A percentile compares a stretch with the other conserved stretches of the same genome.
These are phyloP conservation scores for Tricholoma furcatifolium DNA, from an alignment of 768 basidiomycete species.

Conservation along the genomic window DNA sequence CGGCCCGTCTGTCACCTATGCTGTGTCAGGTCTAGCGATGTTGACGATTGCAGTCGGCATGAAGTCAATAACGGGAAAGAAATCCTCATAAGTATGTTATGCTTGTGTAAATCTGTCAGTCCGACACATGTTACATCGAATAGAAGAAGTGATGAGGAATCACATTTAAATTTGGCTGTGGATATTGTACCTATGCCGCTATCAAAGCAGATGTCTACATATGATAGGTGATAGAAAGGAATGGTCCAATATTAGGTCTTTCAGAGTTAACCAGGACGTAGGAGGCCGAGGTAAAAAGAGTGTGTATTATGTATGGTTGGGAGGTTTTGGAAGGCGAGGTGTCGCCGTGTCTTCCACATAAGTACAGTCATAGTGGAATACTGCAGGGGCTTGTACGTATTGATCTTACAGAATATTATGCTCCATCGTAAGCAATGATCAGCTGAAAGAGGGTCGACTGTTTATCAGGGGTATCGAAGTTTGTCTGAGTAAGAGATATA, in stretches of 20 bases:
- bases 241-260: constrained; percentile 1
- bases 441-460: neutral
- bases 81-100: constrained; percentile 23
- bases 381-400: neutral
- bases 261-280: neutral
- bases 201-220: constrained; percentile 15
- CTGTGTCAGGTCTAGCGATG: constrained; percentile 64
- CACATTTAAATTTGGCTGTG: constrained; percentile 4
- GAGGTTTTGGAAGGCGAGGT: neutral
- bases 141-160: neutral
- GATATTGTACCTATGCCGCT: constrained; percentile 10
- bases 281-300: neutral
- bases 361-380: neutral
- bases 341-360: constrained; percentile 8
- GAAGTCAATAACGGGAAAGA: constrained; percentile 44
- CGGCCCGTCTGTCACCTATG: constrained; percentile 78
- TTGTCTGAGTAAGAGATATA: constrained; percentile 2
- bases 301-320: constrained; percentile 1
- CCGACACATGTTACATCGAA: neutral
- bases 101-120: constrained; percentile 13
- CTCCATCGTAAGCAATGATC: neutral
- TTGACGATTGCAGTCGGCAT: constrained; percentile 54
- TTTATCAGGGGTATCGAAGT: constrained; percentile 11
- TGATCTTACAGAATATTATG: constrained; percentile 3
- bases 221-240: constrained; percentile 10